phyloP scores from a whole-genome alignment of 2,329 filamentous ascomycete species.

The Cadophora malorum region DNA sequence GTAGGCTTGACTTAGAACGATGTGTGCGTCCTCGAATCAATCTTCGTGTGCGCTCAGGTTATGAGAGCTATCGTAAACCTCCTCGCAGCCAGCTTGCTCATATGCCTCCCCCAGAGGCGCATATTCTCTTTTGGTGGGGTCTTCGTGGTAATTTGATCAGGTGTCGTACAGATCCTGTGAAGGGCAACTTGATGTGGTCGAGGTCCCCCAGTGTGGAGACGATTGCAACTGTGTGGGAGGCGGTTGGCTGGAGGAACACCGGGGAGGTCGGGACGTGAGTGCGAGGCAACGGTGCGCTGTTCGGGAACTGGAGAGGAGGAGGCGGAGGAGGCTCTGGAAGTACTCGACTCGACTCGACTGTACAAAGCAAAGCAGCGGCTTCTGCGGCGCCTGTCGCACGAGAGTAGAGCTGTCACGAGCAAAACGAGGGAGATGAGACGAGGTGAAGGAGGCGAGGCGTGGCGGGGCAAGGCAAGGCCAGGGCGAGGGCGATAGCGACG shows the following conservation, averaged over 20 bases:
- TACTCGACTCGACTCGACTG: too few species aligned
- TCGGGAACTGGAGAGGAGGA: not conserved
- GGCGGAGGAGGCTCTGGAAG: too few species aligned
- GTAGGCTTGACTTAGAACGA: not conserved
- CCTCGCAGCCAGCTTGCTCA: slow-evolving; percentile 35
- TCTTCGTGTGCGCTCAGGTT: not conserved
- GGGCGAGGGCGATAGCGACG: too few species aligned
- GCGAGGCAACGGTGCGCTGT: not conserved
- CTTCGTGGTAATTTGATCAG: slow-evolving; percentile 25
- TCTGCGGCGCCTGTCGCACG: too few species aligned
- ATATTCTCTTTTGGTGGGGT: slow-evolving; percentile 42
- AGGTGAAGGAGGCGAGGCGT: too few species aligned
- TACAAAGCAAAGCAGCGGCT: too few species aligned
- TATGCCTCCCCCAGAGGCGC: slow-evolving; percentile 34
- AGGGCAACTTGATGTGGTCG: slow-evolving; percentile 7
- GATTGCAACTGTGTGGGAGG: not conserved
- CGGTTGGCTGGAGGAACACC: slow-evolving; percentile 10
- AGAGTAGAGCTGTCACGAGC: too few species aligned
- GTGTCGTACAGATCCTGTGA: slow-evolving; percentile 25
- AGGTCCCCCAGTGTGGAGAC: slow-evolving; percentile 1
- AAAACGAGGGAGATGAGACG: too few species aligned
- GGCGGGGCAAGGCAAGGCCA: too few species aligned
- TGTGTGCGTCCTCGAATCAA: not conserved
- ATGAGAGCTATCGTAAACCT: slow-evolving; percentile 22
- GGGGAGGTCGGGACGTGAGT: not conserved